phyloP scores from a whole-genome alignment of 2,329 filamentous ascomycete species.

The Clarireedia monteithiana region DNA sequence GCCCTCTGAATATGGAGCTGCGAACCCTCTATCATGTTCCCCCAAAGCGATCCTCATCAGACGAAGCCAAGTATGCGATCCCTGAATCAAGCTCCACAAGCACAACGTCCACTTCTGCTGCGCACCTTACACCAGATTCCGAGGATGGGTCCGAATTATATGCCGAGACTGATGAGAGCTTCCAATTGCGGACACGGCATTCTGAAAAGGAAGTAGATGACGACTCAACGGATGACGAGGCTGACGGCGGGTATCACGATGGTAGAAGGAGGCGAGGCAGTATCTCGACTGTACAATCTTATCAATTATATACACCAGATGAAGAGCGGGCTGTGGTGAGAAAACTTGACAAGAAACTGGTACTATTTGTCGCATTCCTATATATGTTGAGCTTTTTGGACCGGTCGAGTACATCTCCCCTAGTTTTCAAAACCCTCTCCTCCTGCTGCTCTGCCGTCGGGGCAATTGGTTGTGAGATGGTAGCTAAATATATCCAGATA shows the following conservation, averaged over 20 bases:
- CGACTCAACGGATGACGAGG: neutral
- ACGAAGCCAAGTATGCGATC: conserved; percentile 7
- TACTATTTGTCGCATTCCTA: conserved; percentile 72
- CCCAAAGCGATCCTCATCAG: neutral
- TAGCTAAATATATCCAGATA: conserved; percentile 35
- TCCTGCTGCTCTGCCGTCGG: neutral
- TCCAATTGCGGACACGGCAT: neutral
- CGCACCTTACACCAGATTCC: neutral
- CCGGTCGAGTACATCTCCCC: conserved; percentile 57
- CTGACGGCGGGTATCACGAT: neutral
- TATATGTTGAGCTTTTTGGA: conserved; percentile 85
- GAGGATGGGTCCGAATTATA: neutral
- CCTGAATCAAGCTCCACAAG: conserved; percentile 15
- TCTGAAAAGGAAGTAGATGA: conserved; percentile 3
- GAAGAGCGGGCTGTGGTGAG: conserved; percentile 65
- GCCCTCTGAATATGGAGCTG: conserved; percentile 11
- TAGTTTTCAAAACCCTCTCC: neutral
- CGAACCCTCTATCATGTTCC: conserved; percentile 2
- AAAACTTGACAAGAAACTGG: conserved; percentile 71
- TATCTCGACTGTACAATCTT: conserved; percentile 33
- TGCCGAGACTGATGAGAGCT: neutral
- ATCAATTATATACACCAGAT: conserved; percentile 50
- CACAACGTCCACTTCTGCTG: conserved; percentile 3
- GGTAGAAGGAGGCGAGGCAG: conserved; percentile 20
- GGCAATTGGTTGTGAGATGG: neutral